Evolutionary conservation across 2,329 filamentous ascomycete genomes (phyloP), one percentile per base, ranked within the genome.

Genomic region (Trichoderma oligosporum): DNA sequence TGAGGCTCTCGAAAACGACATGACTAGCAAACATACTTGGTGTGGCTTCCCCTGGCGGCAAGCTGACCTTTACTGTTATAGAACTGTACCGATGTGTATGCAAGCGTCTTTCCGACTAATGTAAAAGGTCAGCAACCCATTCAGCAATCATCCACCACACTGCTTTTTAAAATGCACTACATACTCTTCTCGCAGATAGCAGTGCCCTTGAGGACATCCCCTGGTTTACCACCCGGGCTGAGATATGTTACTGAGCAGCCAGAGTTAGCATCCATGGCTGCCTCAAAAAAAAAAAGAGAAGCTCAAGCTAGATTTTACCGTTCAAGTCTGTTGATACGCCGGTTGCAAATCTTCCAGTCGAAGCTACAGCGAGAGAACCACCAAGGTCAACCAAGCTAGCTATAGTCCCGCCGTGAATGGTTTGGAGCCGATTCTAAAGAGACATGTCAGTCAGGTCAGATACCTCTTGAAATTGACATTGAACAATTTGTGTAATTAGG

Each of bases 361-460:
- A 86, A 1, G 84, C 84, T 2, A 87, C 83, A 8, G 84, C 84
- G 2, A 87, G 74, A 0, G 84, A 87, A 12, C 84, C 84, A 9
- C 83, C 83, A 0, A 87, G 73, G 60, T 87, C 84, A 25, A 87
- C 85, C 73, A 92, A 85, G 67, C 85, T 88, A 3, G 89, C 89
- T 25, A 93, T 85, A 0, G 88, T 89, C 4, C 89, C 89, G 16
- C 89, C 89, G 65, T 93, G 89, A 25, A 92, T 79, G 33, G 87
- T 91, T 53, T 84, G 81, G 0, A 93, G 76, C 1, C 89, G 85
- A 67, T 93, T 93, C 87, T 91, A 20, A 22, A 8, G 16, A 36
- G 0, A 29, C 24, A 7, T 4, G 31, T 55, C 7, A 31, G 52
- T n/a, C n/a, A n/a, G n/a, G n/a, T n/a, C n/a, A n/a, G n/a, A n/a